A percentile compares a stretch with the other conserved stretches of the same genome.
Conservation (phyloP, 2,329 filamentous ascomycete genomes). For the Meredithiella fracta region DNA sequence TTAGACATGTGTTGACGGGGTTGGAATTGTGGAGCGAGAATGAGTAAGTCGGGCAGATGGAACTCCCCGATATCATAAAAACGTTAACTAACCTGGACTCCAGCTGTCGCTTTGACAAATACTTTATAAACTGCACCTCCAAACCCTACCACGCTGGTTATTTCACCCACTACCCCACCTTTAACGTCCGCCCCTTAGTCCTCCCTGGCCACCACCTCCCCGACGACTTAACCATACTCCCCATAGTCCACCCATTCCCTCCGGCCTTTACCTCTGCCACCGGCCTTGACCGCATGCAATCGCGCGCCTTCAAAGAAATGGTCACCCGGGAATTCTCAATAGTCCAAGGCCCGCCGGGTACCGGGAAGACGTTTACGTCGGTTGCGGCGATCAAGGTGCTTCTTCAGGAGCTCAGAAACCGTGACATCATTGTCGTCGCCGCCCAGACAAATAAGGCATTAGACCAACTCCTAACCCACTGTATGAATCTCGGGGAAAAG, state of each 20-base stretch:
- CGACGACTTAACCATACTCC: background rate
- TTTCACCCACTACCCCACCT: background rate
- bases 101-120: constrained; percentile 35
- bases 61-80: background rate
- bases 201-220: background rate
- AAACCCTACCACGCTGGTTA: constrained; percentile 18
- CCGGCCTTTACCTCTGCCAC: constrained; percentile 16
- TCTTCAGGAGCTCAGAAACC: constrained; percentile 36
- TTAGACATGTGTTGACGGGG: constrained; percentile 33
- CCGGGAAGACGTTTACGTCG: constrained; percentile 67
- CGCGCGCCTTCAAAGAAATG: constrained; percentile 50
- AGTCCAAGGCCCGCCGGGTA: constrained; percentile 65
- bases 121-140: constrained; percentile 36
- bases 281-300: constrained; percentile 47
- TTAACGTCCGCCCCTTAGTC: constrained; percentile 5
- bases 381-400: constrained; percentile 52
- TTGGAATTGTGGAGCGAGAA: constrained; percentile 6
- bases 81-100: constrained; percentile 22
- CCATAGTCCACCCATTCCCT: constrained; percentile 2
- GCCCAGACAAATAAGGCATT: constrained; percentile 86
- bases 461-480: constrained; percentile 58
- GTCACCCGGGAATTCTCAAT: constrained; percentile 57
- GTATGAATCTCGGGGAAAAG: constrained; percentile 35
- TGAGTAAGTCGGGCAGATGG: constrained; percentile 8
- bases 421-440: constrained; percentile 59